These are phyloP conservation scores for Scutellaria barbata DNA, from an alignment of 257 asterid genomes.

Conservation along the genomic window DNA sequence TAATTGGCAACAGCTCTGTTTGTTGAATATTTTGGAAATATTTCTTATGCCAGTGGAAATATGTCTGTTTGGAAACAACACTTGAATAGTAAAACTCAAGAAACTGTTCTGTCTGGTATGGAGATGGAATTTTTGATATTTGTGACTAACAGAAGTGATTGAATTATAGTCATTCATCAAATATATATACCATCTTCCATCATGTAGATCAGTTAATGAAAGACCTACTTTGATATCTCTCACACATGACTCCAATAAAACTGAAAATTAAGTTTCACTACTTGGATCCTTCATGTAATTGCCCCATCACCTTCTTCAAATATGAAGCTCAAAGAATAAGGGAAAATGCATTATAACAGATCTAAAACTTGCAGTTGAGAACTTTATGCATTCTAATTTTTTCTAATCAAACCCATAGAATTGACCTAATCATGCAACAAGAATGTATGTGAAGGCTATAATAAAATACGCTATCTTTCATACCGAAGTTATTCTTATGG, in stretches of 20 bases:
- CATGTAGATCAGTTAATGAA: neutral
- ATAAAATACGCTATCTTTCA: constrained; percentile 1
- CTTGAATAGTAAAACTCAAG: neutral
- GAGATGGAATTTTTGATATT: neutral
- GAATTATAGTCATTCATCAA: neutral
- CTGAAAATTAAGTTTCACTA: neutral
- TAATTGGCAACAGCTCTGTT: neutral
- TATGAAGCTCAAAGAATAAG: neutral
- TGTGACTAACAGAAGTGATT: neutral
- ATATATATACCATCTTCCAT: neutral
- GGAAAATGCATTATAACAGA: neutral
- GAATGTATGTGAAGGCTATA: neutral
- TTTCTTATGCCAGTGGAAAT: neutral
- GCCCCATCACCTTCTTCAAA: neutral
- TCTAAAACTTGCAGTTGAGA: constrained; percentile 2
- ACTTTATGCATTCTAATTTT: neutral
- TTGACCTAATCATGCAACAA: neutral
- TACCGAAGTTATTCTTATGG: neutral
- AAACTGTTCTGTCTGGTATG: neutral
- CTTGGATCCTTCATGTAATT: constrained; percentile 1
- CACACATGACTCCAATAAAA: neutral
- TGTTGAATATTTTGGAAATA: neutral
- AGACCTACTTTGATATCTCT: neutral
- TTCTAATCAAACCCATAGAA: neutral
- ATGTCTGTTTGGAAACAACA: neutral